phyloP scores from a whole-genome alignment of 192 early-diverging fungal genomes.

The Tieghemiomyces parasiticus region DNA sequence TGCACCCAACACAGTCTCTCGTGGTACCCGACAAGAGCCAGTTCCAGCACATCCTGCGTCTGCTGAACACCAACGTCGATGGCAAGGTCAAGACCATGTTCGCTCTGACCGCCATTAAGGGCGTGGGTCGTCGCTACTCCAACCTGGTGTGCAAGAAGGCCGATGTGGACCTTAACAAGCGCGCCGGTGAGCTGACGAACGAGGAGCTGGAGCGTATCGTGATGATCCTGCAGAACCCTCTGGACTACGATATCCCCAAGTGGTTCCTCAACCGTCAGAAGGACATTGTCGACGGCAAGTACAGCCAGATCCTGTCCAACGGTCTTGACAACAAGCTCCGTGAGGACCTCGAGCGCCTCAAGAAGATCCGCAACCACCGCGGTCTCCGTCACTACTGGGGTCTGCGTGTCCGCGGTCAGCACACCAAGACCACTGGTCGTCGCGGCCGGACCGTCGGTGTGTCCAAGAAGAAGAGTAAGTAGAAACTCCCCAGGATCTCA shows the following conservation, averaged over 20 bases:
- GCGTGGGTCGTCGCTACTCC: conserved; percentile 97
- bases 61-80: conserved; percentile 98
- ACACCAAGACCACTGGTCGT: conserved; percentile 99
- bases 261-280: conserved; percentile 99
- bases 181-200: conserved; percentile 93
- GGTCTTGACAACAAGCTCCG: conserved; percentile 88
- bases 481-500: too few relatives aligned
- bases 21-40: conserved; percentile 78
- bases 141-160: conserved; percentile 99
- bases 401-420: conserved; percentile 98
- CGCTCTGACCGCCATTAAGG: conserved; percentile 94
- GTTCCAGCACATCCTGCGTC: conserved; percentile 97
- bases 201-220: conserved; percentile 98
- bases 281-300: conserved; percentile 91
- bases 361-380: conserved; percentile 99
- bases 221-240: conserved; percentile 97
- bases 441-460: conserved; percentile 93
- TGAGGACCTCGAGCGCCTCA: conserved; percentile 97
- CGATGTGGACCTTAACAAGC: conserved; percentile 93
- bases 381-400: conserved; percentile 98
- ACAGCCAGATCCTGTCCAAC: conserved; percentile 91
- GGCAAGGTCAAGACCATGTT: conserved; percentile 90
- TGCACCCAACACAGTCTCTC: conserved; percentile 39
- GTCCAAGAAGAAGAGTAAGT: conserved; percentile 90
- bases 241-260: conserved; percentile 98